Evolutionary conservation across 495 filamentous ascomycete genomes (phyloP).

Genomic region (Trichocladium antarcticum): DNA sequence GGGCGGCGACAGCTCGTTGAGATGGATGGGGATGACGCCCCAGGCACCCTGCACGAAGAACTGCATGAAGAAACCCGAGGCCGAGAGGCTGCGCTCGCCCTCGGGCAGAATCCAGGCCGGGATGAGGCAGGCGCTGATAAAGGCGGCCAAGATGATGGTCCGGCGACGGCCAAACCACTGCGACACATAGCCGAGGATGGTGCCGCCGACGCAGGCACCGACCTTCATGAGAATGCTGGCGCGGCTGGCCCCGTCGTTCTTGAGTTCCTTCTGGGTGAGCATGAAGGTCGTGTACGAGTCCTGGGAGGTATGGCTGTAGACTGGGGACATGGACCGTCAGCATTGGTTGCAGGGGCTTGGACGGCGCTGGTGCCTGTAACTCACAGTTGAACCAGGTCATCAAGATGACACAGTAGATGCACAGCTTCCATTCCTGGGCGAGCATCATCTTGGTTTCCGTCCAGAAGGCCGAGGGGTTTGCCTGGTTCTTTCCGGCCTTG

Average conservation of each 20-base stretch:
- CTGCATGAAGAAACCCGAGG: constrained; percentile 62
- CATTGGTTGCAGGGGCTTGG: neutral
- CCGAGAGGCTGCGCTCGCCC: constrained; percentile 46
- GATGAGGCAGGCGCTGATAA: constrained; percentile 49
- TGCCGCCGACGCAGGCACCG: constrained; percentile 63
- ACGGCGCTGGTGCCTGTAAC: neutral
- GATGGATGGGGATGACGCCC: constrained; percentile 68
- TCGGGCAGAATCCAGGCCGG: constrained; percentile 62
- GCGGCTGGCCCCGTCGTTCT: constrained; percentile 48
- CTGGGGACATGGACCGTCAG: constrained; percentile 22
- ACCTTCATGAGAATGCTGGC: constrained; percentile 63
- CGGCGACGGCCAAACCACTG: constrained; percentile 62
- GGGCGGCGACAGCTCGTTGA: constrained; percentile 65
- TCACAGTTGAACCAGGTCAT: constrained; percentile 54
- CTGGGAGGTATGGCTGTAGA: constrained; percentile 56
- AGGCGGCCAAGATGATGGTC: constrained; percentile 48
- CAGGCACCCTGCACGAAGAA: constrained; percentile 71
- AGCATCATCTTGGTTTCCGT: constrained; percentile 51
- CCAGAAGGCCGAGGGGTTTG: constrained; percentile 46
- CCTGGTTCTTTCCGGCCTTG: constrained; percentile 38
- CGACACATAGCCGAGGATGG: constrained; percentile 58
- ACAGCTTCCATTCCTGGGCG: constrained; percentile 57
- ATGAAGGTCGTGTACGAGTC: constrained; percentile 73
- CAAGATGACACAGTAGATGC: constrained; percentile 56
- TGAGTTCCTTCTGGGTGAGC: constrained; percentile 52